phyloP scores from a whole-genome alignment of 768 basidiomycete species.

The Boletellus emodensis region DNA sequence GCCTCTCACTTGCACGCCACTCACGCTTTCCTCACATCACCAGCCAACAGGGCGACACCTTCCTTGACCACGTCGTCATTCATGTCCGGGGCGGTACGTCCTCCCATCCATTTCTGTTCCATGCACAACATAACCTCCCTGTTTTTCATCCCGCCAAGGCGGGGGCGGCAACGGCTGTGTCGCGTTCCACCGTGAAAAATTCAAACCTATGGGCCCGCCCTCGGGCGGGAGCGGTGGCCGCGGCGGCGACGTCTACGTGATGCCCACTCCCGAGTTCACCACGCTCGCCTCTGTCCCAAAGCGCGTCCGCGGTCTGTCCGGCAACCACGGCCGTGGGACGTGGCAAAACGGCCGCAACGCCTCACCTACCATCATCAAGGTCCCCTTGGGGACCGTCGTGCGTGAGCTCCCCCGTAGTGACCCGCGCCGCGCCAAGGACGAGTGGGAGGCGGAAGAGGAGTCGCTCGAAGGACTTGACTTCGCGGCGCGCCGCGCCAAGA shows the following conservation, averaged over 20 bases:
- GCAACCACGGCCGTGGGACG: slow-evolving; percentile 73
- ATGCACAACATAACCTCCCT: not conserved
- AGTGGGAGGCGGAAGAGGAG: slow-evolving; percentile 73
- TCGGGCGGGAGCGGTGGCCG: slow-evolving; percentile 91
- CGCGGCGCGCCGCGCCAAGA: slow-evolving; percentile 48
- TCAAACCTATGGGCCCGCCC: slow-evolving; percentile 77
- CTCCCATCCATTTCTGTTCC: not conserved
- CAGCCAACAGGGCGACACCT: slow-evolving; percentile 59
- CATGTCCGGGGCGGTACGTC: slow-evolving; percentile 68
- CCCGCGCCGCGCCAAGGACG: slow-evolving; percentile 57
- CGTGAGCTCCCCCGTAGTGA: slow-evolving; percentile 68
- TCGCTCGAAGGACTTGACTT: slow-evolving; percentile 44
- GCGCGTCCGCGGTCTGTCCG: slow-evolving; percentile 63
- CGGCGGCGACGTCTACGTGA: slow-evolving; percentile 84
- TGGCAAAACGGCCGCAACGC: slow-evolving; percentile 84
- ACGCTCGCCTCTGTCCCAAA: slow-evolving; percentile 71
- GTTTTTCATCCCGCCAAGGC: slow-evolving; percentile 40
- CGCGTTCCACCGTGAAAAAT: slow-evolving; percentile 91
- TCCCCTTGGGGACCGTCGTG: slow-evolving; percentile 90
- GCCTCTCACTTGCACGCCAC: slow-evolving; percentile 15
- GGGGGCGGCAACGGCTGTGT: slow-evolving; percentile 89
- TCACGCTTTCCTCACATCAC: slow-evolving; percentile 4
- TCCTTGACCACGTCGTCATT: slow-evolving; percentile 80
- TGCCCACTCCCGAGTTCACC: slow-evolving; percentile 72
- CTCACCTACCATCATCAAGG: slow-evolving; percentile 66